phyloP scores from a whole-genome alignment of 441 rosid genomes.

The Gossypium lobatum region DNA sequence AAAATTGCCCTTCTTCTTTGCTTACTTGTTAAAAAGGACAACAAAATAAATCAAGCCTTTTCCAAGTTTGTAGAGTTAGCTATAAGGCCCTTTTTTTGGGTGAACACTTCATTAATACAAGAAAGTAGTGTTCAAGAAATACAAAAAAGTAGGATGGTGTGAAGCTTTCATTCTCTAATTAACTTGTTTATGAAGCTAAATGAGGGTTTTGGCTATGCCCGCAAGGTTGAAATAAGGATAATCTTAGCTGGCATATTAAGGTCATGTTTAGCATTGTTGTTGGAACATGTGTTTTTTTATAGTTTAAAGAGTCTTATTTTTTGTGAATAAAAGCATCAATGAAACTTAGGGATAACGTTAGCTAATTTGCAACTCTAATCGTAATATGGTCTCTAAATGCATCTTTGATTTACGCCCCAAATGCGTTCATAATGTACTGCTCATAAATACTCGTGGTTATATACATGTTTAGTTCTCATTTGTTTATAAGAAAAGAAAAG shows the following conservation, averaged over 20 bases:
- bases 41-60: not conserved
- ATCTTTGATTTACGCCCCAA: not conserved
- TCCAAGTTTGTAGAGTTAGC: not conserved
- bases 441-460: not conserved
- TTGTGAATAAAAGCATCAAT: not conserved
- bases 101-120: not conserved
- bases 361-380: not conserved
- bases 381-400: not conserved
- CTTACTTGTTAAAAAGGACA: not conserved
- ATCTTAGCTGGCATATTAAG: not conserved
- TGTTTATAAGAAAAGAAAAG: not conserved
- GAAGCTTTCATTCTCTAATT: not conserved
- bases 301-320: not conserved
- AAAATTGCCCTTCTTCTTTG: not conserved
- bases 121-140: not conserved
- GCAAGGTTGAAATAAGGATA: not conserved
- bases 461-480: not conserved
- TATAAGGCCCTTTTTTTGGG: not conserved
- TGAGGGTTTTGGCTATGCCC: not conserved
- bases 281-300: not conserved
- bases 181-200: slow-evolving; percentile 2
- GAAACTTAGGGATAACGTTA: not conserved
- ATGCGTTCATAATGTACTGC: not conserved
- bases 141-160: not conserved
- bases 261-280: not conserved